Evolutionary conservation across 139 green algal genomes (phyloP), one percentile per base, ranked within the genome.

Genomic region (Coelastrella sp.): DNA sequence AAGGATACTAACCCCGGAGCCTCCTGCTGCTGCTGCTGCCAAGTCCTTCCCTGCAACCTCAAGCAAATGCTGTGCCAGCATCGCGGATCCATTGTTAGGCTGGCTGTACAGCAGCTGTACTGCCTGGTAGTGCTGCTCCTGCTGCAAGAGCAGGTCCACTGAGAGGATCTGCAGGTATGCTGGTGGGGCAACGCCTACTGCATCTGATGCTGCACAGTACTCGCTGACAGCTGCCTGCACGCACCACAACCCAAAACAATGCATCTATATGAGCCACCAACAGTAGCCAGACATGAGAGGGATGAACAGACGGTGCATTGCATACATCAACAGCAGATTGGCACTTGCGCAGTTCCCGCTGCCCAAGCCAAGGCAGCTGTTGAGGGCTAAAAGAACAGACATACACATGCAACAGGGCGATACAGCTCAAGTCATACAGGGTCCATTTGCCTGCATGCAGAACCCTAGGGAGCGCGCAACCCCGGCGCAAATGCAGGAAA

Each of bases 131-230:
- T 60, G 32, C 87, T 93, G 89, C 23, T 80, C 80, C 89, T 94
- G 92, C 85, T 94, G 92, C 85, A 95, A 71, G 65, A 94, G 89
- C 23, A 94, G 47, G 16, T 95, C 93, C 59, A 95, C 81, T 4
- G 74, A 71, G 65, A 95, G 89, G 65, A 85, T 32, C 73, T 93
- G 92, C 80, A 95, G 85, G 64, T 89, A 89, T 3, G 88, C n/a
- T 4, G 92, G 92, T 22, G 93, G 83, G 47, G 71, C 61, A 10
- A 95, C 60, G 17, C 89, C 85, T 0, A 85, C 84, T 10, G 84
- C 92, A 20, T 88, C 86, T 32, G 85, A 82, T n/a, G 83, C 87
- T 5, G 87, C 85, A 13, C 74, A 89, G 77, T 93, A 95, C 82
- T 93, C 92, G 1, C 60, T 90, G 59, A 95, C 65, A 13, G 91